These are phyloP conservation scores for Cystofilobasidium bisporidii DNA, from an alignment of 768 basidiomycete genomes.

Conservation along the genomic window DNA sequence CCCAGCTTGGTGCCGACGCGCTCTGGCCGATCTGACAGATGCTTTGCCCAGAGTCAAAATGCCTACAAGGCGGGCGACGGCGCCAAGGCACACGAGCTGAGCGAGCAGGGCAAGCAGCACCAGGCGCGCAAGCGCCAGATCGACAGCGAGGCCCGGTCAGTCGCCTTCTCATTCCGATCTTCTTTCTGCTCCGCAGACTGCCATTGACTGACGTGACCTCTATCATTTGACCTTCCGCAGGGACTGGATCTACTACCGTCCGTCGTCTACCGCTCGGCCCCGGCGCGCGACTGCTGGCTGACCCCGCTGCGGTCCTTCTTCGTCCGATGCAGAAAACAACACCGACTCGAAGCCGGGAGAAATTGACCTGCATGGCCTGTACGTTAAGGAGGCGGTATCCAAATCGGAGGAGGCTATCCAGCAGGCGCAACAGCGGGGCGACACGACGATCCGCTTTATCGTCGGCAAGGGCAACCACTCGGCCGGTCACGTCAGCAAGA, in stretches of 20 bases:
- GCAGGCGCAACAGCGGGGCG: constrained; percentile 55
- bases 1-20: constrained; percentile 25
- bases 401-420: constrained; percentile 55
- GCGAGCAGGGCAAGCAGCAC: constrained; percentile 68
- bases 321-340: constrained; percentile 73
- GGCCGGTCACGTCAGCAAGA: constrained; percentile 61
- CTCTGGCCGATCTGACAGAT: constrained; percentile 45
- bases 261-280: constrained; percentile 36
- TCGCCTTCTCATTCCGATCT: no score
- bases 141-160: constrained; percentile 48
- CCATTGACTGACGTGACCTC: no score
- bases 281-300: no score
- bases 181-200: no score
- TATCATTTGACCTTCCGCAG: no score
- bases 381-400: constrained; percentile 77
- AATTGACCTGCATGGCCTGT: constrained; percentile 82
- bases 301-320: no score
- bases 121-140: constrained; percentile 64
- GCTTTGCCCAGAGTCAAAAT: constrained; percentile 52
- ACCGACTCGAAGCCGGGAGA: constrained; percentile 64
- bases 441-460: constrained; percentile 63
- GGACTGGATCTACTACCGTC: constrained; percentile 76
- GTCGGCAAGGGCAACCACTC: constrained; percentile 89
- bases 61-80: constrained; percentile 65
- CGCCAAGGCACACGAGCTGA: constrained; percentile 69